Evolutionary conservation across 805 yeast species (phyloP).

Genomic region (Naumovozyma baii): DNA sequence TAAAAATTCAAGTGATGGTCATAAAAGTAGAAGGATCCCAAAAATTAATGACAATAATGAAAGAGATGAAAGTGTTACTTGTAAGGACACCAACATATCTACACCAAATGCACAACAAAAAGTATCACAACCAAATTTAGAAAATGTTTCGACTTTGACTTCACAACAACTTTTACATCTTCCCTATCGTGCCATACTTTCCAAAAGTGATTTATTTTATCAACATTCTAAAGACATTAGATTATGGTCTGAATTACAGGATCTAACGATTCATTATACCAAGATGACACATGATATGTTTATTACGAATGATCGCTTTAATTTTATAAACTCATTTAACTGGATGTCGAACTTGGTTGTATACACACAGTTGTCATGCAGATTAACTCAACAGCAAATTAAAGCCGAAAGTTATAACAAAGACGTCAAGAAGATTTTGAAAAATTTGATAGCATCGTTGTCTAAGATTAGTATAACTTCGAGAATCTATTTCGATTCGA

Average conservation of each 20-base stretch:
- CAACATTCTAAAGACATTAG: conserved; percentile 49
- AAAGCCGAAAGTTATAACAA: conserved; percentile 37
- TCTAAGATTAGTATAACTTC: conserved; percentile 61
- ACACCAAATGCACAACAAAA: conserved; percentile 1
- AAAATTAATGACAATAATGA: conserved; percentile 8
- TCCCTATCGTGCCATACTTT: conserved; percentile 20
- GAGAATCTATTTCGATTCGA: conserved; percentile 41
- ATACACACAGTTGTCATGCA: conserved; percentile 43
- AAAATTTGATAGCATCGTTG: conserved; percentile 43
- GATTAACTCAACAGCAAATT: conserved; percentile 46
- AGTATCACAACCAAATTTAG: conserved; percentile 1
- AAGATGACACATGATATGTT: conserved; percentile 44
- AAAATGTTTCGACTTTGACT: neutral
- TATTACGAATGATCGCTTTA: conserved; percentile 38
- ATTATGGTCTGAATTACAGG: conserved; percentile 49
- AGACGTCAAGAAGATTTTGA: conserved; percentile 41
- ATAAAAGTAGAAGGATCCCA: neutral
- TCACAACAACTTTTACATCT: conserved; percentile 3
- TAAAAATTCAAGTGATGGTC: neutral
- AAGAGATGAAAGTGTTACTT: neutral
- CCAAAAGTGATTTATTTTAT: conserved; percentile 41
- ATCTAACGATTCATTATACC: conserved; percentile 39
- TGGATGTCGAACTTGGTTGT: conserved; percentile 44
- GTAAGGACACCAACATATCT: neutral
- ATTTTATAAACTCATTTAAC: conserved; percentile 46